These are phyloP conservation scores for Pestalotiopsis sp. DNA, from an alignment of 2,329 filamentous ascomycete genomes.

Conservation along the genomic window DNA sequence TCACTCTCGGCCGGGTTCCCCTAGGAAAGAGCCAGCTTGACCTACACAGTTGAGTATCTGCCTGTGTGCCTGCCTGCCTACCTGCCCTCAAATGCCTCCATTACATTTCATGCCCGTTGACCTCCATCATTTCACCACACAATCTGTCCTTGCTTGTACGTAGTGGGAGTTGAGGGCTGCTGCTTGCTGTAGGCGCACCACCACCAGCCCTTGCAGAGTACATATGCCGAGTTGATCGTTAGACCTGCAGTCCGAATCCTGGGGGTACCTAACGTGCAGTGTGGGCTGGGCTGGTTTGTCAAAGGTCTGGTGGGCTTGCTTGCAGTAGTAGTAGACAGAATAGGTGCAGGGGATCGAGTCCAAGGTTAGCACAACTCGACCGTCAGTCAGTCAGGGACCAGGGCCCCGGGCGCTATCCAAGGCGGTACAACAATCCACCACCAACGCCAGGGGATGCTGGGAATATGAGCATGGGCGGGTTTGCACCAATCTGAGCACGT, in stretches of 20 bases:
- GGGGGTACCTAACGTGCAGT: not conserved
- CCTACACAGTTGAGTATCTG: not conserved
- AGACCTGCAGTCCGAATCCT: not conserved
- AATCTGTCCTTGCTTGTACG: not conserved
- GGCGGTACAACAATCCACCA: not conserved
- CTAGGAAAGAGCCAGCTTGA: not conserved
- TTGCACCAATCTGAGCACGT: slow-evolving; percentile 2
- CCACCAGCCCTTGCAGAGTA: slow-evolving; percentile 9
- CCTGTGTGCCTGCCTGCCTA: not conserved
- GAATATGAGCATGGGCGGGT: not conserved
- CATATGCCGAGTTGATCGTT: slow-evolving; percentile 9
- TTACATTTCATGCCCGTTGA: no score
- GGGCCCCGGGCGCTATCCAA: not conserved
- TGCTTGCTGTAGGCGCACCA: not conserved
- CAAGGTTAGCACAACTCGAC: not conserved
- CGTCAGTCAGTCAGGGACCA: not conserved
- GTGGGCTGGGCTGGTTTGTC: not conserved
- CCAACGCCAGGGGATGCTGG: not conserved
- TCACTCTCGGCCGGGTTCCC: not conserved
- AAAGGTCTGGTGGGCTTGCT: not conserved
- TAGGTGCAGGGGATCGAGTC: not conserved
- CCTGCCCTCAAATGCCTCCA: no score
- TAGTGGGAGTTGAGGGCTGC: not conserved
- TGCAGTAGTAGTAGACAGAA: not conserved
- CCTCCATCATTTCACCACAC: not conserved